These are phyloP conservation scores for Hyparrhenia diplandra DNA, from an alignment of 176 grass and related monocot species.

Conservation along the genomic window DNA sequence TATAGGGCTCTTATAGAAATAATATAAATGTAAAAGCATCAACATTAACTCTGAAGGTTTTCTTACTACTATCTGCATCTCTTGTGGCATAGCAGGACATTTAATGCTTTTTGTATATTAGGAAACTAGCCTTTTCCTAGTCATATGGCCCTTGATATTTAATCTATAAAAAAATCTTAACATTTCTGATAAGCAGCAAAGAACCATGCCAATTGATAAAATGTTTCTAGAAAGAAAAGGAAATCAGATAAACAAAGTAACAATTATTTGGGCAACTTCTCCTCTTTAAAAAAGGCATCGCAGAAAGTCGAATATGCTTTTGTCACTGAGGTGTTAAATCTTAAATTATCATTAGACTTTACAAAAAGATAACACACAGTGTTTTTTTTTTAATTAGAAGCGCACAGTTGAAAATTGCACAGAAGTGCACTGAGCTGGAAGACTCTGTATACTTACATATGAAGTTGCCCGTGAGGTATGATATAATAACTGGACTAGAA, in stretches of 20 bases:
- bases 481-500: too few species aligned
- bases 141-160: neutral
- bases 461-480: neutral
- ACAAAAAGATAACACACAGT: neutral
- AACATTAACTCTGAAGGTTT: neutral
- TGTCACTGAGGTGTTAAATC: neutral
- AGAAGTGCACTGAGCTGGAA: neutral
- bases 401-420: neutral
- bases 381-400: slow-evolving; percentile 7
- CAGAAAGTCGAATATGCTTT: neutral
- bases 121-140: neutral
- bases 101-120: too few species aligned
- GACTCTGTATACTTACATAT: neutral
- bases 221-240: neutral
- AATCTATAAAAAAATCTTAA: neutral
- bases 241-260: neutral
- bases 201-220: neutral
- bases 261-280: neutral
- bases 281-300: neutral
- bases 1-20: neutral
- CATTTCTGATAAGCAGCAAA: neutral
- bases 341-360: neutral
- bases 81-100: neutral
- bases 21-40: neutral
- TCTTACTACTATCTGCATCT: neutral